phyloP scores from a whole-genome alignment of 1,284 basidiomycete species.

The Inonotus hispidus region DNA sequence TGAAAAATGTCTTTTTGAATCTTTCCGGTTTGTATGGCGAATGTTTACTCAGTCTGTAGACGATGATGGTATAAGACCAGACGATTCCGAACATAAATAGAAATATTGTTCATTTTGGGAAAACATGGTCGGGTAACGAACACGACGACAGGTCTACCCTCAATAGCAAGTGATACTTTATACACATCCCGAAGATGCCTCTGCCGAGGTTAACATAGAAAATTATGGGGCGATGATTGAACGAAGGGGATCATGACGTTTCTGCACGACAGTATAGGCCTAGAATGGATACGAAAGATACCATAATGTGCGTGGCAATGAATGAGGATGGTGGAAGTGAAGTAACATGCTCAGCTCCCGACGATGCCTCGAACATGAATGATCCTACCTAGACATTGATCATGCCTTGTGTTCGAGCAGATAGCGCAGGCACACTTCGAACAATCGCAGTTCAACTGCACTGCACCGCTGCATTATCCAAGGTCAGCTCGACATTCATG shows the following conservation, averaged over 20 bases:
- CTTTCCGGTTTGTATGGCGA: no score
- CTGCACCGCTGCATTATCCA: not conserved
- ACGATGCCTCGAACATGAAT: not conserved
- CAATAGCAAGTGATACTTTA: no score
- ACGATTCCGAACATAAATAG: no score
- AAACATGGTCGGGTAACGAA: no score
- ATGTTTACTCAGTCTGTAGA: no score
- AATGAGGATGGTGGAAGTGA: not conserved
- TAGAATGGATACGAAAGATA: no score
- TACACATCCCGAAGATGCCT: not conserved
- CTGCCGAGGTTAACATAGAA: not conserved
- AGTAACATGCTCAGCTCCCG: not conserved
- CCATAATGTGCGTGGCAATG: not conserved
- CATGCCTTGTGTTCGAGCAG: conserved; percentile 4
- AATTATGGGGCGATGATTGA: not conserved
- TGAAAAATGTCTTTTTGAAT: no score
- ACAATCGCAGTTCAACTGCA: conserved; percentile 1
- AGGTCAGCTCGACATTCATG: not conserved
- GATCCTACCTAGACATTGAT: not conserved
- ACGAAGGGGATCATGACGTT: not conserved
- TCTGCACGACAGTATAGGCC: no score
- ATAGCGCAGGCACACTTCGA: conserved; percentile 5
- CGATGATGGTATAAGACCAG: no score
- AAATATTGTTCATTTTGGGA: no score
- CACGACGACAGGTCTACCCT: no score